Evolutionary conservation across 257 asterid genomes (phyloP), one percentile per base, ranked within the genome.

Genomic region (Capsicum rhomboideum): DNA sequence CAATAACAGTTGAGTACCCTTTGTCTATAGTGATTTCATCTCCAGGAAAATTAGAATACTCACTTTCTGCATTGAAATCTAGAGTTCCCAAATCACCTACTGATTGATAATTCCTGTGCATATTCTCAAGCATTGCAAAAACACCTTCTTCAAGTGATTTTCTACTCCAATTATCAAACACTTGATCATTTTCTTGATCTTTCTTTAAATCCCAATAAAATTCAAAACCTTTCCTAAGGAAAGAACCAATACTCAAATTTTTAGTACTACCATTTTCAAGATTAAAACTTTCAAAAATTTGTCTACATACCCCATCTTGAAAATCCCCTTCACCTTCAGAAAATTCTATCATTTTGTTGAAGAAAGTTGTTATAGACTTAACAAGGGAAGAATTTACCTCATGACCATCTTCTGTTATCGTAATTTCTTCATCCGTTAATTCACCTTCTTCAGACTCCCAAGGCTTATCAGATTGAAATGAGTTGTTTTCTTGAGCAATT

Each of bases 391-490:
- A 91, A 69, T 61, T 61, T 4, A 95, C 80, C 55, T 64, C 85
- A 63, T 77, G 63, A 13, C 98, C 98, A 31, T 94, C 97, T 87
- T 95, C 98, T 3, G 97, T 94, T 7, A 88, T 66, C 2, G 97
- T 92, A 74, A 92, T 50, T 2, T 95, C 90, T 63, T 88, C 91
- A 8, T 89, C 95, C 0, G 58, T 46, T 42, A 83, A 83, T 1
- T 90, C 90, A 46, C 80, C 80, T 44, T 92, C 97, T 97, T 92
- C 92, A 84, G 95, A 92, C 89, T 95, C 99, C 98, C 98, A 95
- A 1, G 99, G 99, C 91, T 90, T 83, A 26, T 89, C 79, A 2
- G 97, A 92, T 12, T 66, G 69, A 8, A 95, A 85, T 1, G 92
- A 87, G 14, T 78, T 52, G 1, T 82, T 88, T 10, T 90, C 89